phyloP scores from a whole-genome alignment of 345 rosid genomes.

The Carallia pectinifolia region DNA sequence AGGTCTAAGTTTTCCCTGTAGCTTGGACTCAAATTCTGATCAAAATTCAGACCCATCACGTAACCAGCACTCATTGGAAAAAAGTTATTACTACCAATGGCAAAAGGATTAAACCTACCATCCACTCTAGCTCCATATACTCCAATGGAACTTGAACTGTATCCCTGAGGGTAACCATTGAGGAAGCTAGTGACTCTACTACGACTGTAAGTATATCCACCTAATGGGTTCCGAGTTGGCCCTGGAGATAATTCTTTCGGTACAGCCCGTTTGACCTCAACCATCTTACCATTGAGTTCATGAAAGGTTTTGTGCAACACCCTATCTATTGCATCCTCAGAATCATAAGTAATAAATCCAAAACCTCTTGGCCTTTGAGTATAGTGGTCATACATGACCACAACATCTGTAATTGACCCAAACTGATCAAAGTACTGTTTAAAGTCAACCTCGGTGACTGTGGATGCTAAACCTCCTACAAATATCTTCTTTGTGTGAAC shows the following conservation, averaged over 20 bases:
- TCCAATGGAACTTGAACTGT: slow-evolving; percentile 54
- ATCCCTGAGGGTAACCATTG: slow-evolving; percentile 71
- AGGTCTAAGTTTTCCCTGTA: slow-evolving; percentile 49
- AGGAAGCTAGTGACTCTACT: slow-evolving; percentile 62
- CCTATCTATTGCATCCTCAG: slow-evolving; percentile 77
- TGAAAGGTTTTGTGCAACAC: slow-evolving; percentile 76
- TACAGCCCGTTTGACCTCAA: slow-evolving; percentile 92
- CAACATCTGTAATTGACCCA: slow-evolving; percentile 82
- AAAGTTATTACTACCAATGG: slow-evolving; percentile 53
- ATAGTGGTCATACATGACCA: slow-evolving; percentile 93
- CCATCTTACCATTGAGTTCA: slow-evolving; percentile 92
- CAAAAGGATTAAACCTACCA: slow-evolving; percentile 73
- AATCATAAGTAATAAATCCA: slow-evolving; percentile 83
- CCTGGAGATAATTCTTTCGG: slow-evolving; percentile 81
- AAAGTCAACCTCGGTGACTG: slow-evolving; percentile 75
- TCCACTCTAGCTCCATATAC: slow-evolving; percentile 76
- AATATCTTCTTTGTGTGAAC: slow-evolving; percentile 76
- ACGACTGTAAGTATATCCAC: slow-evolving; percentile 53
- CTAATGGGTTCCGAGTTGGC: slow-evolving; percentile 60
- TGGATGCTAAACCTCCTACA: slow-evolving; percentile 91
- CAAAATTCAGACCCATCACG: slow-evolving; percentile 59
- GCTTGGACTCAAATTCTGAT: slow-evolving; percentile 54
- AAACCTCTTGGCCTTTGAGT: slow-evolving; percentile 95
- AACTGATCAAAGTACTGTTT: slow-evolving; percentile 83
- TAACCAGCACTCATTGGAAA: slow-evolving; percentile 62